Percentiles rank a stretch among this genome's conserved stretches.
These are phyloP conservation scores for Amaranthus tricolor DNA, from an alignment of 179 eudicot species.

Conservation along the genomic window DNA sequence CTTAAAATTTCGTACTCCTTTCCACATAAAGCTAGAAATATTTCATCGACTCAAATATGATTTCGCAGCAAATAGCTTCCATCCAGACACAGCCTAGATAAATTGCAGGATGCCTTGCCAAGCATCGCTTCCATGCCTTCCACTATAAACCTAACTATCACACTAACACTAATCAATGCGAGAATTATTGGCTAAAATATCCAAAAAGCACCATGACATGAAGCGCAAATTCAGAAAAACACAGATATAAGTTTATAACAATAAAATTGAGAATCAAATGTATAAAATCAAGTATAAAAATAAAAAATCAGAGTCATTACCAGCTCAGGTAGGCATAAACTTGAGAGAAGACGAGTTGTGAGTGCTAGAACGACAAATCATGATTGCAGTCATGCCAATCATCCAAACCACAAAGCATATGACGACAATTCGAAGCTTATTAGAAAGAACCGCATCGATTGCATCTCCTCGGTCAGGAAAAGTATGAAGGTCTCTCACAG, in stretches of 20 bases:
- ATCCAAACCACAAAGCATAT: conserved; percentile 35
- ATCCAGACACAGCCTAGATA: neutral
- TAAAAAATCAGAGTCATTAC: conserved; percentile 2
- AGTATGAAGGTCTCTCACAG: conserved; percentile 37
- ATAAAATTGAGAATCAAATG: neutral
- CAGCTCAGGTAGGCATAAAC: conserved; percentile 49
- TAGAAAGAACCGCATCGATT: conserved; percentile 26
- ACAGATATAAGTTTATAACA: neutral
- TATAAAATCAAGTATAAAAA: neutral
- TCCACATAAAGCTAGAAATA: neutral
- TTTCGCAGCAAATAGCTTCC: neutral
- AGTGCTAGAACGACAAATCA: conserved; percentile 18
- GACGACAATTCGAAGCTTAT: conserved; percentile 20
- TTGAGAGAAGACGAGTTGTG: conserved; percentile 28
- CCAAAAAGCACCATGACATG: neutral
- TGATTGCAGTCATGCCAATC: conserved; percentile 15
- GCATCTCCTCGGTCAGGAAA: conserved; percentile 36
- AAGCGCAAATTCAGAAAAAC: neutral
- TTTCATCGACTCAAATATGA: no score
- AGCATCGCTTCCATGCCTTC: neutral
- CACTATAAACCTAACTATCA: neutral
- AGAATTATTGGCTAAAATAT: neutral
- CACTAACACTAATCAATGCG: neutral
- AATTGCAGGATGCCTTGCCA: neutral
- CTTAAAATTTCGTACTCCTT: no score